Conservation (phyloP, 2,329 filamentous ascomycete species). For the Pseudogymnoascus sp. region DNA sequence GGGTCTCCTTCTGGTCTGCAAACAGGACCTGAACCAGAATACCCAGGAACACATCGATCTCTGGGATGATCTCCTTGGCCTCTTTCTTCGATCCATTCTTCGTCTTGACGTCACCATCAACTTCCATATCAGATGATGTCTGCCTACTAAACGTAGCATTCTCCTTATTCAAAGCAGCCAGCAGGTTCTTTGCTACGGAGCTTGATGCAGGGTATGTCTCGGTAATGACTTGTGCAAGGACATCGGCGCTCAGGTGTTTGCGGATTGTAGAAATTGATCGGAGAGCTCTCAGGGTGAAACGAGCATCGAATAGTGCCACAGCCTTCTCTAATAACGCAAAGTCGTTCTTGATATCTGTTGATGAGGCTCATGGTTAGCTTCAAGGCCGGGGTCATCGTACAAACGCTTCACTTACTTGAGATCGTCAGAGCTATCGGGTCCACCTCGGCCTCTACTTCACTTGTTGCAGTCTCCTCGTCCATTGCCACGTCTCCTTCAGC, state of each 20-base stretch:
- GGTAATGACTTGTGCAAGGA: constrained; percentile 72
- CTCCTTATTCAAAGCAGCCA: constrained; percentile 63
- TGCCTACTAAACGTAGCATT: constrained; percentile 55
- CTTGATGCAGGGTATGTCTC: constrained; percentile 65
- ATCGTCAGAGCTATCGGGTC: constrained; percentile 56
- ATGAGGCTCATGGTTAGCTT: constrained; percentile 15
- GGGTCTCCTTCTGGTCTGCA: constrained; percentile 75
- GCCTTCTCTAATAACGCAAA: constrained; percentile 87
- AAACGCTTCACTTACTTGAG: constrained; percentile 42
- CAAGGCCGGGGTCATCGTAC: not conserved
- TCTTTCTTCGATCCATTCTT: constrained; percentile 57
- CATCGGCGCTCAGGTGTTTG: constrained; percentile 78
- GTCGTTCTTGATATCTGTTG: constrained; percentile 85
- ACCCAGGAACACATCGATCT: constrained; percentile 82
- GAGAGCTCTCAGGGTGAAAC: constrained; percentile 89
- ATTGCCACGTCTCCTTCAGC: constrained; percentile 66
- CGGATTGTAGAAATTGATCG: constrained; percentile 93
- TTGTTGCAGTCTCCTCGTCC: constrained; percentile 44
- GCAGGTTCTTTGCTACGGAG: constrained; percentile 60
- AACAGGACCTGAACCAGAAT: constrained; percentile 83
- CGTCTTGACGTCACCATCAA: constrained; percentile 56
- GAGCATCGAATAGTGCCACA: constrained; percentile 85
- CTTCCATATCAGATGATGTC: constrained; percentile 61
- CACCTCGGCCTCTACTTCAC: constrained; percentile 36
- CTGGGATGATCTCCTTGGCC: constrained; percentile 70